These are phyloP conservation scores for Trebouxia sp. DNA, from an alignment of 139 green algal species.

Conservation along the genomic window DNA sequence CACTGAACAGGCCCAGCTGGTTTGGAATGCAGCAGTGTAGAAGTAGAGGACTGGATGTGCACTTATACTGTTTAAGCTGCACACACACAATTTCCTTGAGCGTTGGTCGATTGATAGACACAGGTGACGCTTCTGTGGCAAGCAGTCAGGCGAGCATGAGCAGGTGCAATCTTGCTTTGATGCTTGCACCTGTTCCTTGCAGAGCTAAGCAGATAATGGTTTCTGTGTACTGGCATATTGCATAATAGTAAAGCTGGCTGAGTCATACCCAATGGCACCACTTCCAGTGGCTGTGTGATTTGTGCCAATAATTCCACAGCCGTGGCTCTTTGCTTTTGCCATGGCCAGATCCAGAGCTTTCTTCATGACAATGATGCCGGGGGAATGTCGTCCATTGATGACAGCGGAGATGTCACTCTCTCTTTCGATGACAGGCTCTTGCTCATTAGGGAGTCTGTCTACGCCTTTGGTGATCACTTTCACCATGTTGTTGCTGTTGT, in stretches of 20 bases:
- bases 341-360: conserved; percentile 6
- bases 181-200: too few relatives aligned
- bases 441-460: conserved; percentile 37
- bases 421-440: neutral
- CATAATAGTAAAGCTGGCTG: too few relatives aligned
- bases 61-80: too few relatives aligned
- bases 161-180: too few relatives aligned
- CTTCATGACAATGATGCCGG: conserved; percentile 72
- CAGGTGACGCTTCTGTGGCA: too few relatives aligned
- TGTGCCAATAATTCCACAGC: conserved; percentile 74
- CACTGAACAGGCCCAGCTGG: too few relatives aligned
- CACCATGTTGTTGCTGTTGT: conserved; percentile 83
- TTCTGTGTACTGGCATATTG: too few relatives aligned
- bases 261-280: conserved; percentile 73
- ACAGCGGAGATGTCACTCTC: conserved; percentile 49
- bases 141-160: too few relatives aligned
- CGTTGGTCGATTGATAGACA: conserved; percentile 86
- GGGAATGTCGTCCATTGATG: conserved; percentile 66
- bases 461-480: conserved; percentile 77
- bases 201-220: too few relatives aligned
- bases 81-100: too few relatives aligned
- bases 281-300: conserved; percentile 72
- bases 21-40: too few relatives aligned
- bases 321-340: conserved; percentile 48
- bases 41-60: too few relatives aligned